Percentiles rank a stretch among this genome's conserved stretches.
Conservation (phyloP, 2,329 filamentous ascomycete genomes). For the Amauroascus verrucosus region DNA sequence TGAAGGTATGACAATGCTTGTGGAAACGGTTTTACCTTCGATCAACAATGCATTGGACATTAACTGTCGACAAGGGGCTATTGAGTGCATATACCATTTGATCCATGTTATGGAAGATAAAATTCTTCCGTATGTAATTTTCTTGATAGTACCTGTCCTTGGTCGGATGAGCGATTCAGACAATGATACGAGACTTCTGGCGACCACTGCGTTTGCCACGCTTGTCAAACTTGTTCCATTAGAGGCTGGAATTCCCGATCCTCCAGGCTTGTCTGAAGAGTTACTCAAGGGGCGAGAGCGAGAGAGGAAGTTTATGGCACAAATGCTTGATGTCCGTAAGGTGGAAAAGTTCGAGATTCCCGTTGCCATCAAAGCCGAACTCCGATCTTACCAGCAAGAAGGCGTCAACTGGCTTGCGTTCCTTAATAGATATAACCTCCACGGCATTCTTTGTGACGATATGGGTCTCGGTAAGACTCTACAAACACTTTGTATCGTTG, state of each 20-base stretch:
- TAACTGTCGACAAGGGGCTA: slow-evolving; percentile 80
- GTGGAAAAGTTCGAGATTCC: slow-evolving; percentile 89
- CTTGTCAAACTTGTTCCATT: slow-evolving; percentile 93
- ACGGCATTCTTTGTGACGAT: slow-evolving; percentile 96
- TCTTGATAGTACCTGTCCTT: slow-evolving; percentile 92
- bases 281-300: slow-evolving; percentile 82
- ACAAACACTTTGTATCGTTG: slow-evolving; percentile 94
- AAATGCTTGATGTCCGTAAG: slow-evolving; percentile 93
- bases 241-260: slow-evolving; percentile 93
- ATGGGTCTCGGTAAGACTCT: slow-evolving; percentile 98
- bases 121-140: slow-evolving; percentile 95
- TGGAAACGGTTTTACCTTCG: slow-evolving; percentile 82
- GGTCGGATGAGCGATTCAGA: slow-evolving; percentile 98
- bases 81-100: slow-evolving; percentile 90
- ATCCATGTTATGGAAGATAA: slow-evolving; percentile 97
- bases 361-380: slow-evolving; percentile 90
- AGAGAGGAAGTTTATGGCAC: slow-evolving; percentile 90
- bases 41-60: slow-evolving; percentile 87
- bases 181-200: slow-evolving; percentile 84
- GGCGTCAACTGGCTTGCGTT: slow-evolving; percentile 98
- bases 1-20: slow-evolving; percentile 88
- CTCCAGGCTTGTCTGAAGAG: slow-evolving; percentile 80
- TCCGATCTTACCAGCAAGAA: slow-evolving; percentile 95
- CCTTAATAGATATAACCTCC: slow-evolving; percentile 93
- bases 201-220: slow-evolving; percentile 93